Evolutionary conservation across 2,329 filamentous ascomycete genomes (phyloP).

Genomic region (Calonectria pseudoreteaudii): DNA sequence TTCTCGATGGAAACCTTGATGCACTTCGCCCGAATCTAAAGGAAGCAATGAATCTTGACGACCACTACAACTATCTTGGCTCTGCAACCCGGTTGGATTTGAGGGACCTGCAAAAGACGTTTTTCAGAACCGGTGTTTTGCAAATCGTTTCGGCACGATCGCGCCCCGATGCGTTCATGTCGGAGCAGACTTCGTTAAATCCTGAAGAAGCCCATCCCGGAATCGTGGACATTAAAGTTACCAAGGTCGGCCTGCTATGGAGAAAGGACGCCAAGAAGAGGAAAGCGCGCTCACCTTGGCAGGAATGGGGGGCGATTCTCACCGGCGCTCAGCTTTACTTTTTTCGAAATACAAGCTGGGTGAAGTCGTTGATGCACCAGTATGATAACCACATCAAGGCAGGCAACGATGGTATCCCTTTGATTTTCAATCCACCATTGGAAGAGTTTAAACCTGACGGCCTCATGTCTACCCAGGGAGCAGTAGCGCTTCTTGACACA

Average conservation of each 20-base stretch:
- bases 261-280: conserved; percentile 94
- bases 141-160: conserved; percentile 97
- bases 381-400: conserved; percentile 85
- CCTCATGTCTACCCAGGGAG: conserved; percentile 92
- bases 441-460: conserved; percentile 94
- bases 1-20: conserved; percentile 90
- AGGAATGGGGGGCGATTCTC: conserved; percentile 97
- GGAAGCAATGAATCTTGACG: conserved; percentile 92
- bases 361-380: conserved; percentile 90
- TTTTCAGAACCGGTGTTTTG: conserved; percentile 90
- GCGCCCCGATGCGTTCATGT: conserved; percentile 94
- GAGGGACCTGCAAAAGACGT: conserved; percentile 85
- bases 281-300: conserved; percentile 95
- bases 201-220: conserved; percentile 89
- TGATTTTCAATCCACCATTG: conserved; percentile 91
- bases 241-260: conserved; percentile 95
- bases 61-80: conserved; percentile 89
- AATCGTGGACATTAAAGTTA: conserved; percentile 96
- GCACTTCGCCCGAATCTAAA: conserved; percentile 85
- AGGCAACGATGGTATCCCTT: conserved; percentile 78
- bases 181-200: conserved; percentile 85
- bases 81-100: conserved; percentile 82
- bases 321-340: conserved; percentile 98
- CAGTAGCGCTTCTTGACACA: conserved; percentile 86
- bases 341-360: conserved; percentile 93